Conservation (phyloP, 331 rosid genomes). For the Ulmus americana region DNA sequence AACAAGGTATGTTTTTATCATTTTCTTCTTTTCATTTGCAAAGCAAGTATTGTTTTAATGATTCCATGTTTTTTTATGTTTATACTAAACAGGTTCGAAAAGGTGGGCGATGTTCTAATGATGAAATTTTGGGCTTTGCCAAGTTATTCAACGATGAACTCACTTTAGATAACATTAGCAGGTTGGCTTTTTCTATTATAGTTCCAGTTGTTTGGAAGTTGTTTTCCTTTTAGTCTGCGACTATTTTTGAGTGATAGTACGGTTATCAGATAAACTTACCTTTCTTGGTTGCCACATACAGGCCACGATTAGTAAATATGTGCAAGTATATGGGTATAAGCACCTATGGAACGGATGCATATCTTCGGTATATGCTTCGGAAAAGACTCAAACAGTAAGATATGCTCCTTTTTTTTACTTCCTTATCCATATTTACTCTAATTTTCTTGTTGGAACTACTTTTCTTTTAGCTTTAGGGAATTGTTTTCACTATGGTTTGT, state of each 20-base stretch:
- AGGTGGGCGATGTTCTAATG: conserved; percentile 70
- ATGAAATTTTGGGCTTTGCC: conserved; percentile 91
- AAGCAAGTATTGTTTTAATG: conserved; percentile 11
- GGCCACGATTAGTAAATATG: conserved; percentile 92
- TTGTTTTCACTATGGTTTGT: background rate
- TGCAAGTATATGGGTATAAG: conserved; percentile 96
- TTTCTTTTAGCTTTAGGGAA: background rate
- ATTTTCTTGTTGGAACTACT: background rate
- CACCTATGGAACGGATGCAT: conserved; percentile 81
- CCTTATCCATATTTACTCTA: background rate
- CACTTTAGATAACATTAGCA: conserved; percentile 91
- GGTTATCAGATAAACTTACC: background rate
- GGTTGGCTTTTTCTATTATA: conserved; percentile 32
- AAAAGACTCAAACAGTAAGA: conserved; percentile 64
- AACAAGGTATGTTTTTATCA: conserved; percentile 38
- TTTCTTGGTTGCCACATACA: conserved; percentile 26
- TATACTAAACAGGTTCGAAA: conserved; percentile 53
- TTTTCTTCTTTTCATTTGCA: background rate
- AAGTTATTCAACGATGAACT: conserved; percentile 93
- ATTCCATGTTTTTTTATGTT: background rate
- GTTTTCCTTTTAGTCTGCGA: background rate
- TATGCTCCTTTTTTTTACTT: conserved; percentile 1
- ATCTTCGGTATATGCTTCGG: conserved; percentile 83
- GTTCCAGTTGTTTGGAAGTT: background rate
- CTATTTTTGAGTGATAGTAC: background rate